These are phyloP conservation scores for Solanum sitiens DNA, from an alignment of 257 asterid genomes.

Conservation along the genomic window DNA sequence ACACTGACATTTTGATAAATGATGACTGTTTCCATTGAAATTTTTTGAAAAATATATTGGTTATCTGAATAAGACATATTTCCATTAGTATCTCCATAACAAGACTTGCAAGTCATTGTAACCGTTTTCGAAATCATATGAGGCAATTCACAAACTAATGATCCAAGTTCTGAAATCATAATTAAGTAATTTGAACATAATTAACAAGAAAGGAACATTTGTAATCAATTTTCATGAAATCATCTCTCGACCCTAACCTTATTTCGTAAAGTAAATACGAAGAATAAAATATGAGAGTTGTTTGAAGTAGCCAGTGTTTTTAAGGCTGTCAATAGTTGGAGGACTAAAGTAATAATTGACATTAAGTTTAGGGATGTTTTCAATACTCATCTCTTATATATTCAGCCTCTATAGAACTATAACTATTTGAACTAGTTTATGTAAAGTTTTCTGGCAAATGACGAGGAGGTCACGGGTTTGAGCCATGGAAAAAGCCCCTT, in stretches of 20 bases:
- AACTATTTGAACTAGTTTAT: neutral
- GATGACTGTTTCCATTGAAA: neutral
- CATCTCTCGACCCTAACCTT: neutral
- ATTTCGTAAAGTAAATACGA: neutral
- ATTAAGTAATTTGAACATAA: neutral
- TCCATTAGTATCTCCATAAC: too few species aligned
- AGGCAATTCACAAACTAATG: too few species aligned
- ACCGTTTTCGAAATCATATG: too few species aligned
- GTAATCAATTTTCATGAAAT: neutral
- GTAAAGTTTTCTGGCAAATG: neutral
- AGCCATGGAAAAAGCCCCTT: neutral
- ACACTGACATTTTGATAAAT: neutral
- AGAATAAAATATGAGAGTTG: neutral
- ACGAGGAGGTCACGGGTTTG: neutral
- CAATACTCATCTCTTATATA: neutral
- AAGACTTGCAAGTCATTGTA: too few species aligned
- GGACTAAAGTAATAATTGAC: too few species aligned
- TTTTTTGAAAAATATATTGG: neutral
- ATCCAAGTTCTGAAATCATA: too few species aligned
- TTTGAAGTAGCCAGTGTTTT: neutral
- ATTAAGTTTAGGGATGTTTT: too few species aligned
- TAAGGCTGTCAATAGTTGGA: too few species aligned
- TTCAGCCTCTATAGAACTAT: neutral
- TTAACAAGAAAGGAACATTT: neutral
- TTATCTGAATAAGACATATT: too few species aligned